Conservation (phyloP, 768 basidiomycete genomes). For the Hydnum rufescens region DNA sequence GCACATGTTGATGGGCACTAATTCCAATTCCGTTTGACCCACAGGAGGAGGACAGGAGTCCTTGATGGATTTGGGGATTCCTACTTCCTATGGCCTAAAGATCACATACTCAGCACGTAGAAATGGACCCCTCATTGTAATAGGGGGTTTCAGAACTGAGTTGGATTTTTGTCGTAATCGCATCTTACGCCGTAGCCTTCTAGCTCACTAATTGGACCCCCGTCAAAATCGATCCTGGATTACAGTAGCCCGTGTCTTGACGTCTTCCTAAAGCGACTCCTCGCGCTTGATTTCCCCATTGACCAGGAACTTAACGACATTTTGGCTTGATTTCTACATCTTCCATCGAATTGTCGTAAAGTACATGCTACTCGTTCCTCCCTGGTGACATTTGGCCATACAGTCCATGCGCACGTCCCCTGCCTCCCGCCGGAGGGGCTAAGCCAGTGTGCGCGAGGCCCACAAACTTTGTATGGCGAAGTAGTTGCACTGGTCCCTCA, state of each 20-base stretch:
- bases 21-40: too few relatives aligned
- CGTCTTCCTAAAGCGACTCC: background rate
- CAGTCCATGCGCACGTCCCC: background rate
- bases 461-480: conserved; percentile 20
- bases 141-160: too few relatives aligned
- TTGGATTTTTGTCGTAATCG: background rate
- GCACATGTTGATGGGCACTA: too few relatives aligned
- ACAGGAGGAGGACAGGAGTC: too few relatives aligned
- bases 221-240: background rate
- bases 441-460: conserved; percentile 5
- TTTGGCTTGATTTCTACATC: background rate
- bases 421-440: background rate
- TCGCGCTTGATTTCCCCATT: background rate
- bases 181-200: background rate
- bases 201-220: background rate
- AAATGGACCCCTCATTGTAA: too few relatives aligned
- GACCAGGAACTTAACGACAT: background rate
- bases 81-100: too few relatives aligned
- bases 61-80: too few relatives aligned
- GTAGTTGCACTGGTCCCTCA: conserved; percentile 13
- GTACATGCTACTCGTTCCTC: background rate
- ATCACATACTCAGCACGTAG: too few relatives aligned
- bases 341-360: background rate
- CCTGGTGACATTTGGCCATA: background rate
- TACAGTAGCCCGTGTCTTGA: background rate